Base-by-base conservation (phyloP, 2,329 filamentous ascomycete species). In the Aspergillus sojae region DNA sequence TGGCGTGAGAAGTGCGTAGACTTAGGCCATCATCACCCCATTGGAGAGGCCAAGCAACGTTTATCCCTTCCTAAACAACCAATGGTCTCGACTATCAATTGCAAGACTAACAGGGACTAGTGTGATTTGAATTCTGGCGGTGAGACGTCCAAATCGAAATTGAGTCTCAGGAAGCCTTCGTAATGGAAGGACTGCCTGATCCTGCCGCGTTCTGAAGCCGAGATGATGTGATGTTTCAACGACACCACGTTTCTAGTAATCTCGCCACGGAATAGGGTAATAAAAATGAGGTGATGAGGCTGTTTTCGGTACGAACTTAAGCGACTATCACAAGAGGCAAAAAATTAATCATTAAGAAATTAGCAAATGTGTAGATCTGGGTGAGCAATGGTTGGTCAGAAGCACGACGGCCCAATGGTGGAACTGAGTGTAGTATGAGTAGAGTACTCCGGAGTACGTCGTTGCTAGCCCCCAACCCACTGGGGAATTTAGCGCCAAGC, bases 1-100 rank as follows among this genome's bases (percentile, higher is more conserved):
- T 64, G 62, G 60, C 57, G 60, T 60, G 55, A 62, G 36, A 62
- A 48, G 36, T 56, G 34, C 46, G 56, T 54, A 45, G 52, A 41
- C 23, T 58, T 58, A 64, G 62, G 43, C 43, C 48, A 60, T 45
- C 59, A 62, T 65, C 60, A 66, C 57, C 58, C 60, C 57, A 64
- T 66, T 57, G 34, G 45, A 56, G 30, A 26, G 41, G 30, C 41
- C 48, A 30, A 43, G 43, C 30, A 54, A 36, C 30, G 55, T 57
- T 11, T 48, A 53, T 62, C 36, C 50, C 32, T 56, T 55, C 36
- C 30, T 34, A 54, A 52, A 32, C 23, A 58, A 46, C 21, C 2
- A 45, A n/a, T 30, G 19, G 32, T 50, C 34, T 52, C 21, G 39
- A 39, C 52, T 28, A 39, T 60, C 41, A 56, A 36, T 41, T 14